Base-by-base conservation (phyloP, 495 filamentous ascomycete genomes). In the Tetracladium setigerum region DNA sequence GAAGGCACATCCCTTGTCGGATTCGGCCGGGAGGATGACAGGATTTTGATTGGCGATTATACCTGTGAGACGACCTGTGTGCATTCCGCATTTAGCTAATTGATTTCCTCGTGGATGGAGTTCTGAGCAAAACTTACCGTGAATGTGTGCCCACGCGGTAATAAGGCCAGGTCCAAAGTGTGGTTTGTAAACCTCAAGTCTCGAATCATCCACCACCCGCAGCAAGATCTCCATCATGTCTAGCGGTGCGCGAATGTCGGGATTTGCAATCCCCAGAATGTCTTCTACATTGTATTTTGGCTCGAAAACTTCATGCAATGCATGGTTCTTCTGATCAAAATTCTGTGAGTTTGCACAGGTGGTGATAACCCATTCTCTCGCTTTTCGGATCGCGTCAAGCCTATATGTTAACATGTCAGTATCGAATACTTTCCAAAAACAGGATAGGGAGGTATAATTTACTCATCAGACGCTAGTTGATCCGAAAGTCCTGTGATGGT, bases 11-110 rank as follows among this genome's bases (percentile, higher is more conserved):
- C 45, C 45, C 32, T 65, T 65, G 13, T 42, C 54, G 1, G 62
- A 53, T 48, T 65, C 62, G n/a, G 46, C 56, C 1, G 58, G 58
- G 8, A 61, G 57, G 24, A 65, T 61, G 2, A 65, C 59, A 0
- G 61, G 54, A 17, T 58, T 44, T 33, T 62, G 58, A 30, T 65
- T 65, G 3, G 62, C 61, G 5, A 65, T 54, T 10, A 65, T 65
- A 5, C 62, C 62, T 5, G 61, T 55, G 11, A 59, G 50, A 41
- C 53, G 49, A 4, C 62, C 60, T 65, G 7, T 10, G 19, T 10
- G n/a, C n/a, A 33, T 30, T 18, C 9, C 35, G 6, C 35, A 9
- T 38, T n/a, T 32, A 30, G 33, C 4, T 12, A 39, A 7, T 18
- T 24, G 14, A 36, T 14, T 41, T n/a, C 14, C 1, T 33, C 6